phyloP scores from a whole-genome alignment of 768 basidiomycete species.

The Tricholoma sp. region DNA sequence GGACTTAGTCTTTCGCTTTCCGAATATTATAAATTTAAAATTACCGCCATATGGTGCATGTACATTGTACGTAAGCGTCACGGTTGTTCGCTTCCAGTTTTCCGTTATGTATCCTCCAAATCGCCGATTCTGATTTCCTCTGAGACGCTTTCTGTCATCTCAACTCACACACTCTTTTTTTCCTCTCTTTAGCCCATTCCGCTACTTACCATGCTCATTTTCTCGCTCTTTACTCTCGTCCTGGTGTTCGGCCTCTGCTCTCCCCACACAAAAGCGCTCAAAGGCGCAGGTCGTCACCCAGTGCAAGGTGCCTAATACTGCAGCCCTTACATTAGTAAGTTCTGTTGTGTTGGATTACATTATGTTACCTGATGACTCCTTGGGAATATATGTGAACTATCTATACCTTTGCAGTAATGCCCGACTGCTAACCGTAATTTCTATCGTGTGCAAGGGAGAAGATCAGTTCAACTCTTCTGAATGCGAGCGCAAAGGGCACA shows the following conservation, averaged over 20 bases:
- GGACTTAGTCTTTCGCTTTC: too few relatives aligned
- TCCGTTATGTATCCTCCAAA: too few relatives aligned
- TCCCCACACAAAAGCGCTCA: slow-evolving; percentile 10
- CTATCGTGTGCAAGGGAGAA: slow-evolving; percentile 6
- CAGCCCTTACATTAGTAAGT: slow-evolving; percentile 16
- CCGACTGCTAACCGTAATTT: neutral
- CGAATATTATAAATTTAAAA: too few relatives aligned
- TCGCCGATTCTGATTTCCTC: too few relatives aligned
- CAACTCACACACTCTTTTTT: too few relatives aligned
- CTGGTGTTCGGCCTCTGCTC: slow-evolving; percentile 7
- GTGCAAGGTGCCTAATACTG: slow-evolving; percentile 15
- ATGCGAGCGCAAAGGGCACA: slow-evolving; percentile 32
- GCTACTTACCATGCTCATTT: neutral
- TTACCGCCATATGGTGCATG: too few relatives aligned
- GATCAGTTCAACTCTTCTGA: slow-evolving; percentile 7
- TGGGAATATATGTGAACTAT: slow-evolving; percentile 1
- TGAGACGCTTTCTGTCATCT: too few relatives aligned
- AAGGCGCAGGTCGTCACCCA: slow-evolving; percentile 13
- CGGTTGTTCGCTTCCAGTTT: too few relatives aligned
- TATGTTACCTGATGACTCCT: neutral
- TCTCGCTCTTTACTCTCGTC: slow-evolving; percentile 4
- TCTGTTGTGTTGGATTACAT: neutral
- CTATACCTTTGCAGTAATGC: neutral
- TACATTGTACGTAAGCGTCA: too few relatives aligned
- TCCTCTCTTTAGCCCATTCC: too few relatives aligned